A percentile compares a stretch with the other conserved stretches of the same genome.
Evolutionary conservation across 768 basidiomycete genomes (phyloP).

Genomic region (Suillus occidentalis): DNA sequence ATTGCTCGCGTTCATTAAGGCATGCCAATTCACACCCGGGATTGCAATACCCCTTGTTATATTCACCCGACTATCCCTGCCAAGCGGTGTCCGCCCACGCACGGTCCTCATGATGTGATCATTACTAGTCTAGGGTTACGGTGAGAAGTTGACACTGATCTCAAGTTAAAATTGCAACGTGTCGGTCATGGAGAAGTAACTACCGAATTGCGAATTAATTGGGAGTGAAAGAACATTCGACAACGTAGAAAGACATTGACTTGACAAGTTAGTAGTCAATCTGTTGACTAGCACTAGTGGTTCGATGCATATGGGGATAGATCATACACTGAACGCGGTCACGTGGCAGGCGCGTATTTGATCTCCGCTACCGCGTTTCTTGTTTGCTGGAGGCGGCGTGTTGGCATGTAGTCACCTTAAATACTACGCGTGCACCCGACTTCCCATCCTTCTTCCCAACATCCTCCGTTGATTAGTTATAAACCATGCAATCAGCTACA

Average conservation of each 20-base stretch:
- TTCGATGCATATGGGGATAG: constrained; percentile 1
- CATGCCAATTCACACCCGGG: background rate
- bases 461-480: background rate
- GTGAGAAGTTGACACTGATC: background rate
- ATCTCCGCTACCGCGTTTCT: constrained; percentile 22
- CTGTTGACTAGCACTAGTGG: background rate
- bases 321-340: constrained; percentile 25
- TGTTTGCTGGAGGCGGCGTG: constrained; percentile 22
- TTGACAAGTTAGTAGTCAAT: background rate
- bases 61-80: background rate
- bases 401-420: constrained; percentile 18
- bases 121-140: background rate
- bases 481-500: constrained; percentile 18
- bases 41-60: background rate
- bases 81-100: background rate
- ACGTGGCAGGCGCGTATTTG: constrained; percentile 29
- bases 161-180: background rate
- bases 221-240: background rate
- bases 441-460: background rate
- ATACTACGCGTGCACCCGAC: constrained; percentile 23
- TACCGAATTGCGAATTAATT: background rate
- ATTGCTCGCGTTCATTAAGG: background rate
- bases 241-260: background rate
- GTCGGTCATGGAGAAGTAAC: background rate
- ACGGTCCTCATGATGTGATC: background rate